Base-by-base conservation (phyloP, 352 stramenopile species). In the Phytophthora pistaciae region DNA sequence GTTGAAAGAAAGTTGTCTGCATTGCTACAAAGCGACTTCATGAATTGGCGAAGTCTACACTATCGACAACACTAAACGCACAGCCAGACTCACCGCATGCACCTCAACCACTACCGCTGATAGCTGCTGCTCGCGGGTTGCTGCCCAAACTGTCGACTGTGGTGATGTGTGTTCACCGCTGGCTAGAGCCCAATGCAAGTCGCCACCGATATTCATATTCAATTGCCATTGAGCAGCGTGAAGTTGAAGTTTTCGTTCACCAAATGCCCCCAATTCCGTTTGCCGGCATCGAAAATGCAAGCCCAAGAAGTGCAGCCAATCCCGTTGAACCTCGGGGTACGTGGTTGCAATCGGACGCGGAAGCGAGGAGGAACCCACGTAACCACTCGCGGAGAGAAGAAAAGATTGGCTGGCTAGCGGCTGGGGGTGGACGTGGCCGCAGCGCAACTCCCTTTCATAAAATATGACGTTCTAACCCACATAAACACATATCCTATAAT, bases 391-490 rank as follows among this genome's bases (percentile, higher is more conserved):
- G 54, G n/a, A 46, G 71, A 72, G 68, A 72, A 75, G 68, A 74
- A 74, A 80, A 80, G 68, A 80, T 80, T 79, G 72, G 68, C 72
- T 80, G 73, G 73, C 63, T 73, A 68, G 56, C 64, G 68, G 60
- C 31, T 68, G 68, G 57, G 68, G 59, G 58, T 71, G 72, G 72
- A 76, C 72, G 72, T 78, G 72, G 67, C 72, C 36, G 14, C 36
- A 70, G 63, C 64, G 25, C 49, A 21, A 49, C 46, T 40, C 63
- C 54, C 2, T 27, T 11, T 56, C 64, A 60, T 21, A 14, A 1
- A 14, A 71, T 74, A 54, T 13, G 14, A 42, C 36, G 13, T 16
- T 42, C 36, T 16, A 5, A 18, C 36, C 36, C 3, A 5, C 13
- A 16, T 16, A 16, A 42, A 16, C 11, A 5, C 36, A 42, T 42